Conservation (phyloP, 306 rosid genomes). For the Trifolium pratense region DNA sequence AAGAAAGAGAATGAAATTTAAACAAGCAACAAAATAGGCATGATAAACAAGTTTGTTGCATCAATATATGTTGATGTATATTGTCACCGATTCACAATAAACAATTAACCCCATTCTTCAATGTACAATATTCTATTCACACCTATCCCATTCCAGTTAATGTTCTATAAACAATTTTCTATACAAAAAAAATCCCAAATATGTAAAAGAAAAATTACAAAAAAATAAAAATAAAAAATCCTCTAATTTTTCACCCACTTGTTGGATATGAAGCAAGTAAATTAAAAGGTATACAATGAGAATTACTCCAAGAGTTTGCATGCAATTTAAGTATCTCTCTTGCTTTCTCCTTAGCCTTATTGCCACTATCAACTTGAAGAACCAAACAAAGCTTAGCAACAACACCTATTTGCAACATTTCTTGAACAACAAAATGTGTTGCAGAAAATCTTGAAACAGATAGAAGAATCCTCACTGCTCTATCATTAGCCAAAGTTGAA, state of each 20-base stretch:
- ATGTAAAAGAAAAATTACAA: background rate
- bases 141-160: background rate
- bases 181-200: background rate
- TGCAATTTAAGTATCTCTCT: constrained; percentile 71
- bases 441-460: constrained; percentile 62
- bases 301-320: constrained; percentile 62
- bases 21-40: too few species aligned
- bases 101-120: background rate
- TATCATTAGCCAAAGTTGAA: constrained; percentile 64
- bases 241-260: background rate
- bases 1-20: too few species aligned
- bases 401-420: constrained; percentile 75
- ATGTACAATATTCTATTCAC: constrained; percentile 27
- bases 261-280: constrained; percentile 57
- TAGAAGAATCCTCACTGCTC: constrained; percentile 65
- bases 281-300: constrained; percentile 62
- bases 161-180: constrained; percentile 16
- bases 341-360: constrained; percentile 72
- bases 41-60: too few species aligned
- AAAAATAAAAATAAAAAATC: background rate
- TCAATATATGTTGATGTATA: background rate
- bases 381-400: constrained; percentile 76
- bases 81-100: background rate
- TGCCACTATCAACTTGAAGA: constrained; percentile 74
- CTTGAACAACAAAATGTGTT: constrained; percentile 53